Conservation (phyloP, 2,329 filamentous ascomycete species). For the Lanzia echinophila region DNA sequence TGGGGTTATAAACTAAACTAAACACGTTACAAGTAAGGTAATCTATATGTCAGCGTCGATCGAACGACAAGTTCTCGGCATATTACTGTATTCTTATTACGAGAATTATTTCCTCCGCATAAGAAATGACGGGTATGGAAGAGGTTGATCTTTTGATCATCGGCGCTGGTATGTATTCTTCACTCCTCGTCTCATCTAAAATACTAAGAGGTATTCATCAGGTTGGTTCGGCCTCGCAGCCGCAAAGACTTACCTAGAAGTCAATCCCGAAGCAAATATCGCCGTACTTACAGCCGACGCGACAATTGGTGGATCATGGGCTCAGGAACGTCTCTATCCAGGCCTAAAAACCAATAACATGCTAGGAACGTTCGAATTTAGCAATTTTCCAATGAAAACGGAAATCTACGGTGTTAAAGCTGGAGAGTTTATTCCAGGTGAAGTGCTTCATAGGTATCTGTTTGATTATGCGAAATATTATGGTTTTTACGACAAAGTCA, state of each 20-base stretch:
- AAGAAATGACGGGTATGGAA: too few relatives aligned
- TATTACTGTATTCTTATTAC: too few relatives aligned
- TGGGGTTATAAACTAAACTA: too few relatives aligned
- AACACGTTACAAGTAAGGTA: too few relatives aligned
- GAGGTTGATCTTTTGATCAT: too few relatives aligned
- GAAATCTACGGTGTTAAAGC: conserved; percentile 42
- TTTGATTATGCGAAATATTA: conserved; percentile 48
- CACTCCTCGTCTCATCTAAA: too few relatives aligned
- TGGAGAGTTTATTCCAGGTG: conserved; percentile 53
- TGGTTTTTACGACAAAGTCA: conserved; percentile 41
- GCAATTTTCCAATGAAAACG: conserved; percentile 63
- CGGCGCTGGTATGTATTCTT: too few relatives aligned
- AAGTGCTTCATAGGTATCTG: conserved; percentile 50
- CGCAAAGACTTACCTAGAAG: conserved; percentile 53
- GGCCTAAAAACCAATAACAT: conserved; percentile 70
- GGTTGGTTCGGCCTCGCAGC: conserved; percentile 45
- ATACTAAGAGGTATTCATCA: background rate
- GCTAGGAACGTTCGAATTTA: conserved; percentile 64
- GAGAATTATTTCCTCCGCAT: too few relatives aligned
- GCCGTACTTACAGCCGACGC: conserved; percentile 50
- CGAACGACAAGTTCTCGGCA: too few relatives aligned
- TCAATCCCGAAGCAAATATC: conserved; percentile 51
- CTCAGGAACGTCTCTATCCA: conserved; percentile 58
- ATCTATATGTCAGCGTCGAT: too few relatives aligned
- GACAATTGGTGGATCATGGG: conserved; percentile 64